These are phyloP conservation scores for Candida gigantensis DNA, from an alignment of 1,139 yeast genomes.

Conservation along the genomic window DNA sequence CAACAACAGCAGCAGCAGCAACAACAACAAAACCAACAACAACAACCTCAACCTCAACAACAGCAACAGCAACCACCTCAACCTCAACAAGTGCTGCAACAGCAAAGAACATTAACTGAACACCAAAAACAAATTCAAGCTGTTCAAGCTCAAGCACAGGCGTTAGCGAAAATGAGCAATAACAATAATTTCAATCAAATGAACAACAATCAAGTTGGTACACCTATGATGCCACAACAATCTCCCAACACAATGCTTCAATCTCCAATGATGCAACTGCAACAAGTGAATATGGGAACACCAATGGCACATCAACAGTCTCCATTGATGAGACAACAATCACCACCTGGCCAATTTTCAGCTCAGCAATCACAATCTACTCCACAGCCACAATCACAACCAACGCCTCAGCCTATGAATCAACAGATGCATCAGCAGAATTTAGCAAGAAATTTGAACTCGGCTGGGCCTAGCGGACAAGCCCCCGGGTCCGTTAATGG, in stretches of 20 bases:
- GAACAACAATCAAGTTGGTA: conserved; percentile 5
- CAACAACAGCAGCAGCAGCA: conserved; percentile 64
- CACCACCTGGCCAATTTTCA: conserved; percentile 11
- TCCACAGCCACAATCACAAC: conserved; percentile 7
- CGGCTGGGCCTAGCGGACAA: conserved; percentile 10
- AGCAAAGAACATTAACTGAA: conserved; percentile 9
- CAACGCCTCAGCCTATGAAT: conserved; percentile 4
- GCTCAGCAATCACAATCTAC: conserved; percentile 3
- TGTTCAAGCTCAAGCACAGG: conserved; percentile 15
- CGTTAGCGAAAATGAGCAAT: conserved; percentile 12
- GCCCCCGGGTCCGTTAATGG: conserved; percentile 11
- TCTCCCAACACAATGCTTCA: conserved; percentile 13
- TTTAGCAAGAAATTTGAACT: conserved; percentile 10
- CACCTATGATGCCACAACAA: conserved; percentile 13
- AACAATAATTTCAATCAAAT: conserved; percentile 1
- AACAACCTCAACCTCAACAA: conserved; percentile 16
- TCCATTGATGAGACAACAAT: conserved; percentile 13
- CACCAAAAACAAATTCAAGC: conserved; percentile 14
- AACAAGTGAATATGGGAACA: conserved; percentile 10
- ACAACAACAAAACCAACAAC: conserved; percentile 40
- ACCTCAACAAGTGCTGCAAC: conserved; percentile 10
- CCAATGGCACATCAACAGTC: conserved; percentile 11
- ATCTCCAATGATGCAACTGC: conserved; percentile 12
- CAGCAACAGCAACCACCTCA: conserved; percentile 12
- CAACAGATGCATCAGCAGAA: conserved; percentile 1